phyloP scores from a whole-genome alignment of 768 basidiomycete genomes.

The Mycena indigotica region DNA sequence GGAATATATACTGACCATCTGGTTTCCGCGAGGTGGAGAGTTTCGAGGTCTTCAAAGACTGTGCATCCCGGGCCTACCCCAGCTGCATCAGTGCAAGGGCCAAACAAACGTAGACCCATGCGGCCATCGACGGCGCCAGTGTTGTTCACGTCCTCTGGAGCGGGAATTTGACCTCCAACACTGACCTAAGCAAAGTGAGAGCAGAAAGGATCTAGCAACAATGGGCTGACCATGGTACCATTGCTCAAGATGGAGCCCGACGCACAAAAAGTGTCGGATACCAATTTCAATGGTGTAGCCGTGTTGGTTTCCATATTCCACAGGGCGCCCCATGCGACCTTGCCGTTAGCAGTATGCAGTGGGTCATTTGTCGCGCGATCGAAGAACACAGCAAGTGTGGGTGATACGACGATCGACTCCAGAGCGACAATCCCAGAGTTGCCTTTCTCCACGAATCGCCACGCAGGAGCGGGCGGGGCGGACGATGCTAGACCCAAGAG shows the following conservation, averaged over 20 bases:
- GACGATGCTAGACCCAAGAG: background rate
- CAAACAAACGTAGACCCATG: conserved; percentile 26
- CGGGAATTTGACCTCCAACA: conserved; percentile 54
- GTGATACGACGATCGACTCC: conserved; percentile 19
- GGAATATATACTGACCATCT: conserved; percentile 43
- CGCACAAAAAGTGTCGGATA: conserved; percentile 20
- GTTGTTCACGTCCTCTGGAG: conserved; percentile 36
- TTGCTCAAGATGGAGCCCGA: conserved; percentile 17
- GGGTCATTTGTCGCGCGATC: conserved; percentile 18
- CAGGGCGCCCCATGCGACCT: conserved; percentile 19
- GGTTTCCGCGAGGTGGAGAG: conserved; percentile 51
- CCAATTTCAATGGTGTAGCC: conserved; percentile 4
- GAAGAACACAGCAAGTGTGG: conserved; percentile 14
- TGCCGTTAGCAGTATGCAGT: conserved; percentile 14
- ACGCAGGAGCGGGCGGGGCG: background rate
- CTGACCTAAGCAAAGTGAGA: conserved; percentile 19
- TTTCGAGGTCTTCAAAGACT: conserved; percentile 44
- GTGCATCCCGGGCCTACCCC: conserved; percentile 27
- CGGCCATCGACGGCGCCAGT: conserved; percentile 36
- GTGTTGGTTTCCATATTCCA: conserved; percentile 21
- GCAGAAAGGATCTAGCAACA: background rate
- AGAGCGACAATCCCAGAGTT: conserved; percentile 15
- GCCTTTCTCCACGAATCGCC: conserved; percentile 18
- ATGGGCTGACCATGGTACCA: conserved; percentile 14
- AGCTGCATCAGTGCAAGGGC: conserved; percentile 24